Conservation (phyloP, 2,329 filamentous ascomycete species). For the Verticillium nonalfalfae region DNA sequence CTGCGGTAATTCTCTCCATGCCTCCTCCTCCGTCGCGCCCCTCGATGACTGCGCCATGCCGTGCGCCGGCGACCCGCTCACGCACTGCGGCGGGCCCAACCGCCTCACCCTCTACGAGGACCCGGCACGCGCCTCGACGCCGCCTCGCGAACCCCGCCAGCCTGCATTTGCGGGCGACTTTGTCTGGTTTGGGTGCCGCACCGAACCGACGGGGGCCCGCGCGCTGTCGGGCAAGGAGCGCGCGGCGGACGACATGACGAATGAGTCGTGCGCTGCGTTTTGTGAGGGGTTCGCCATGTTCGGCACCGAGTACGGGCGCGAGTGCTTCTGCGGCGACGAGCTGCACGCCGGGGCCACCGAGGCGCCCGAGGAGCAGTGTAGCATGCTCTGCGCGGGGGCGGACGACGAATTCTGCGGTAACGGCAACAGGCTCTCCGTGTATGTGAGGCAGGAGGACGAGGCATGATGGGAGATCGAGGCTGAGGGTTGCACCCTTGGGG, state of each 20-base stretch:
- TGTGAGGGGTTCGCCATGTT: conserved; percentile 24
- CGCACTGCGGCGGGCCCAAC: conserved; percentile 26
- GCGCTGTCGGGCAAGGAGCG: conserved; percentile 20
- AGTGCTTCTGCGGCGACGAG: conserved; percentile 28
- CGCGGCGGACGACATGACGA: conserved; percentile 22
- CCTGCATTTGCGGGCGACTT: conserved; percentile 24
- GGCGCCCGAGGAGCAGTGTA: conserved; percentile 26
- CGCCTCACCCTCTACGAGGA: conserved; percentile 25
- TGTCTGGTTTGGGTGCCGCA: conserved; percentile 26
- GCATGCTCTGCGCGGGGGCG: conserved; percentile 33
- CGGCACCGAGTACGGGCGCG: conserved; percentile 29
- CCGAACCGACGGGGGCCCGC: conserved; percentile 24
- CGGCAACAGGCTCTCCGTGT: conserved; percentile 28
- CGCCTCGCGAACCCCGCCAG: conserved; percentile 17
- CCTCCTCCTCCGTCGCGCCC: conserved; percentile 17
- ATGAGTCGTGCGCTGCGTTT: conserved; percentile 22
- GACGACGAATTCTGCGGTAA: conserved; percentile 31
- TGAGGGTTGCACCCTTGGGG: no score
- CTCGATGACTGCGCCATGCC: conserved; percentile 26
- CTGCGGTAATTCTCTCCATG: conserved; percentile 24
- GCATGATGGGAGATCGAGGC: no score
- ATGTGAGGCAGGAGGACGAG: conserved; percentile 15
- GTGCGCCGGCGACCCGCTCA: conserved; percentile 22
- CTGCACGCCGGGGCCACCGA: conserved; percentile 19
- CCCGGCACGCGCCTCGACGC: conserved; percentile 10